These are phyloP conservation scores for Firmiana major DNA, from an alignment of 345 rosid species.

Conservation along the genomic window DNA sequence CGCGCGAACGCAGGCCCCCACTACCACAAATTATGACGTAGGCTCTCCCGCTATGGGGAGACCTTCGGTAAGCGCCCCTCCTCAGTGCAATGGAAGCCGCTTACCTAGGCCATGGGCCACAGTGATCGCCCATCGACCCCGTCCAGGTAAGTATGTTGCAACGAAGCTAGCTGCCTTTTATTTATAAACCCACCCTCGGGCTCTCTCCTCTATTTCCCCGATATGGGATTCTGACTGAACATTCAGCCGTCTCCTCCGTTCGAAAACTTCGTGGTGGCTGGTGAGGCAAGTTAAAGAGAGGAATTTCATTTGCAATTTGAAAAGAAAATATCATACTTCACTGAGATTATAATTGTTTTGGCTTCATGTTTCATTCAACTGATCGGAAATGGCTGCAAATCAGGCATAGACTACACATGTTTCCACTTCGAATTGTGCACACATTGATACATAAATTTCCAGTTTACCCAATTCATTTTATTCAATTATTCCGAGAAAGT, in stretches of 20 bases:
- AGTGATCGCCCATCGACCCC: slow-evolving; percentile 4
- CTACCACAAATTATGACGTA: slow-evolving; percentile 42
- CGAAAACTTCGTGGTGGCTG: not conserved
- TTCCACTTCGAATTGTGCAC: not conserved
- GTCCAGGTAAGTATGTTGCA: slow-evolving; percentile 10
- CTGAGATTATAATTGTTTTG: not conserved
- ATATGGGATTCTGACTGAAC: not conserved
- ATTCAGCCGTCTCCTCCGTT: not conserved
- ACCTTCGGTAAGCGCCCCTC: slow-evolving; percentile 11
- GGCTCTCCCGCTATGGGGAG: slow-evolving; percentile 34
- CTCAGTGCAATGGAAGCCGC: not conserved
- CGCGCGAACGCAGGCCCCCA: slow-evolving; percentile 47
- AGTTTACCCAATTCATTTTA: not conserved
- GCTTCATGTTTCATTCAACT: not conserved
- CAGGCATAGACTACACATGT: not conserved
- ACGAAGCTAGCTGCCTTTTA: not conserved
- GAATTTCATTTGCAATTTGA: not conserved
- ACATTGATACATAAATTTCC: too few relatives aligned
- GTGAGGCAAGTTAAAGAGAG: not conserved
- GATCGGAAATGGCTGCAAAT: not conserved
- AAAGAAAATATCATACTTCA: not conserved
- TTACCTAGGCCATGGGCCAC: slow-evolving; percentile 4
- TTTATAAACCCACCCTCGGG: not conserved
- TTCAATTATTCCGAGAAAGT: not conserved
- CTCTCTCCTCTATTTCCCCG: not conserved